Evolutionary conservation across 768 basidiomycete species (phyloP), one percentile per base, ranked within the genome.

Genomic region (Trametes meyenii): DNA sequence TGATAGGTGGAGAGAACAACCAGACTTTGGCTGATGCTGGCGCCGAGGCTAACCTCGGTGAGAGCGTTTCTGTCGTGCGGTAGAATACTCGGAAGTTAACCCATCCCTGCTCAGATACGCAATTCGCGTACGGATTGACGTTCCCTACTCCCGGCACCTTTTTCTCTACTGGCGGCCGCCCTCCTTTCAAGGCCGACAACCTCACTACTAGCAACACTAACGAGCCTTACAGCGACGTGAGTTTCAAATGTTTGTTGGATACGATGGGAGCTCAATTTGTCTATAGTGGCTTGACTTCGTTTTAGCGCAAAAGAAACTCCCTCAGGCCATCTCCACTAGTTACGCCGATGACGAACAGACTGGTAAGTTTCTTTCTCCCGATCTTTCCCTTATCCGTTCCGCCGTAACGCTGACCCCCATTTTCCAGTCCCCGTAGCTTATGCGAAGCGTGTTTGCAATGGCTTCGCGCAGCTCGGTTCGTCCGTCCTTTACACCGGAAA

Each of bases 291-390:
- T 91, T 16, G 78, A 86, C 43, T 85, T 80, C 59, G 69, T 89
- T n/a, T 73, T 83, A 0, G 66, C 63, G 13, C 79, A 82, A n/a
- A 52, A 73, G 11, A 69, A 76, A 40, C 71, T 81, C 2, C 87
- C 88, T 14, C 79, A 83, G 63, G 77, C 83, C 5, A 88, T 92
- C 42, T 87, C 87, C 0, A 90, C 87, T 0, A 88, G 86, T 64
- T 91, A 91, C 68, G 86, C 81, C 3, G 89, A 91, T 49, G 80
- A 84, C 60, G 90, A 92, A 58, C 88, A 88, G 69, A 85, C 87
- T 29, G 83, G 87, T 86, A 59, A 16, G 65, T 19, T 36, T 11
- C 35, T 54, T 39, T 29, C 16, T 36, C 19, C 61, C 82, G 85
- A 3, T 48, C 17, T 3, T 81, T 84, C 50, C 13, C 36, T 78